A percentile compares a stretch with the other conserved stretches of the same genome.
Evolutionary conservation across 2,329 filamentous ascomycete genomes (phyloP).

Genomic region (Fusarium robinianum): DNA sequence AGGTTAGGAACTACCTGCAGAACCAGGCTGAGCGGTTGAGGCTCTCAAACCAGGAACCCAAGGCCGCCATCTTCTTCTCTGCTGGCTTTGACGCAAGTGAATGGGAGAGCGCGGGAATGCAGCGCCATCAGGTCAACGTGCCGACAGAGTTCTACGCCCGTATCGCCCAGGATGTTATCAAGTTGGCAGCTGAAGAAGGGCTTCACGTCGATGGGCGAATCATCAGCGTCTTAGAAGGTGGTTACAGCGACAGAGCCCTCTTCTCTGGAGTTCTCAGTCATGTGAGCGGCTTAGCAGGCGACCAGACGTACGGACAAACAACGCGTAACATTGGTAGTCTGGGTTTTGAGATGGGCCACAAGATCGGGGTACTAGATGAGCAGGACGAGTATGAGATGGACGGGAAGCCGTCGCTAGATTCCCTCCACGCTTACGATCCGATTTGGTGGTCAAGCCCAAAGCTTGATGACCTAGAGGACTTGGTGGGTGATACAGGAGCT

Average conservation of each 20-base stretch:
- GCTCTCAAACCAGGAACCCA: slow-evolving; percentile 65
- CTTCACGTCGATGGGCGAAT: slow-evolving; percentile 80
- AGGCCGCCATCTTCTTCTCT: slow-evolving; percentile 89
- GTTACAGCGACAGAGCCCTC: slow-evolving; percentile 91
- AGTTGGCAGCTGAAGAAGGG: slow-evolving; percentile 77
- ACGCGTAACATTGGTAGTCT: slow-evolving; percentile 48
- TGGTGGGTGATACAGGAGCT: slow-evolving; percentile 55
- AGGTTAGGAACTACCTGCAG: slow-evolving; percentile 77
- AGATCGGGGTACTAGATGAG: slow-evolving; percentile 48
- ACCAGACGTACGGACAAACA: slow-evolving; percentile 48
- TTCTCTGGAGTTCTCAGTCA: slow-evolving; percentile 90
- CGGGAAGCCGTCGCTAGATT: slow-evolving; percentile 26
- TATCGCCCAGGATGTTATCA: slow-evolving; percentile 83
- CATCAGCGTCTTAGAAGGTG: slow-evolving; percentile 92
- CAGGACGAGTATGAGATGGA: slow-evolving; percentile 26
- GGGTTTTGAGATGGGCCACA: slow-evolving; percentile 62
- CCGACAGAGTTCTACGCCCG: slow-evolving; percentile 95
- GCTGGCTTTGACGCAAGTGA: slow-evolving; percentile 97
- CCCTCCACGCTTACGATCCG: slow-evolving; percentile 61
- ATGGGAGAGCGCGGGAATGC: slow-evolving; percentile 91
- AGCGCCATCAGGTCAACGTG: slow-evolving; percentile 92
- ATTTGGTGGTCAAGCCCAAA: slow-evolving; percentile 71
- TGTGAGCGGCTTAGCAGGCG: slow-evolving; percentile 76
- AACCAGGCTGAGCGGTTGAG: slow-evolving; percentile 70
- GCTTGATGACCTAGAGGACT: slow-evolving; percentile 70